Evolutionary conservation across 495 filamentous ascomycete species (phyloP), one percentile per base, ranked within the genome.

Genomic region (Massariosphaeria phaeospora): DNA sequence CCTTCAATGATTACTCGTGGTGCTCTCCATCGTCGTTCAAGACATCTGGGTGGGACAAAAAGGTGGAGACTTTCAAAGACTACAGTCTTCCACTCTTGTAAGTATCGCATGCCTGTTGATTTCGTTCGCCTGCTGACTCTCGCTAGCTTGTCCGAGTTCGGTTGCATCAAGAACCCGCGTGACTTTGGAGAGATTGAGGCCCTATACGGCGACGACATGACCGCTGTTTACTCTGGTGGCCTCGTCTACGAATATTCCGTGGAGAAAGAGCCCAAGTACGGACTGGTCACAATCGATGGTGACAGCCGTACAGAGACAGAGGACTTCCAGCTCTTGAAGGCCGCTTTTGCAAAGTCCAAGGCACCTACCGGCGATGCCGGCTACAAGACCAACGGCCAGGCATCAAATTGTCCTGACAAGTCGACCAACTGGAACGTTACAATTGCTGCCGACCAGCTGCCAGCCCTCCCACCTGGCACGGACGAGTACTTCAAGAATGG

Each of bases 1-100:
- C 89, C 43, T 95, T 96, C 75, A 96, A 97, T 72, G 93, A 96
- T 72, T 96, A 96, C 75, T 96, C 90, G 40, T 97, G 91, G 91
- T 97, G 91, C 66, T 85, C 89, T 62, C 80, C 79, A 44, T 88
- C 89, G 18, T 80, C 85, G 47, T 95, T 87, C 73, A 65, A 66
- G 21, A 76, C 69, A 42, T 88, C 91, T 45, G 89, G 88, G 59
- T 97, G 90, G 90, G 77, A 88, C 67, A 73, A 87, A 69, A 96
- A 96, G 80, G 93, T 96, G 45, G 79, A 86, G 75, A 88, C 84
- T 70, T 96, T 91, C 76, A 84, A 80, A 55, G 83, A 85, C 64
- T 97, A 96, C 67, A 89, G 90, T 57, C 73, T 96, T 41, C 93
- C 91, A 18, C 84, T 96, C 61, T 97, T 96, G 75, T 77, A 68